Percentiles rank a stretch among this genome's conserved stretches.
phyloP scores from a whole-genome alignment of 345 rosid genomes.

The Pugionium dolabratum region DNA sequence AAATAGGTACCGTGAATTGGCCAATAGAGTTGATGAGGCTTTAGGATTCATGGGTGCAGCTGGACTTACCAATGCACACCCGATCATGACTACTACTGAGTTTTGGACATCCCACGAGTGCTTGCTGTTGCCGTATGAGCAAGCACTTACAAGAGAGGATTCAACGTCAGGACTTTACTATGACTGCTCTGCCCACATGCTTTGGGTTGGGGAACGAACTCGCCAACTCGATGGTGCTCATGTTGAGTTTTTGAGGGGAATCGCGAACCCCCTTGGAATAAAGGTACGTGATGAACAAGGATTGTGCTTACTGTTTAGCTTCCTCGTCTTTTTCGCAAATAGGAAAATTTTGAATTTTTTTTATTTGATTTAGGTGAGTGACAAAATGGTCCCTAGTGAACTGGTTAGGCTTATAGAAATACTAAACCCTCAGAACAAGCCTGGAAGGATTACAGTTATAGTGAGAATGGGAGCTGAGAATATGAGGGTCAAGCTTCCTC shows the following conservation, averaged over 20 bases:
- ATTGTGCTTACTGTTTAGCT: slow-evolving; percentile 2
- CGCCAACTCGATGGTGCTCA: slow-evolving; percentile 71
- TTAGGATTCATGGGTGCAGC: slow-evolving; percentile 74
- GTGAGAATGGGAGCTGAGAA: slow-evolving; percentile 73
- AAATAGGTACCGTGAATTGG: slow-evolving; percentile 58
- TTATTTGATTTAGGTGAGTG: slow-evolving; percentile 47
- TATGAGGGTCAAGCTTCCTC: slow-evolving; percentile 62
- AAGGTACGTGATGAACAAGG: slow-evolving; percentile 39
- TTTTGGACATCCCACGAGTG: slow-evolving; percentile 77
- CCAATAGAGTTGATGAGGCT: slow-evolving; percentile 68
- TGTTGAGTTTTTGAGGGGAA: slow-evolving; percentile 66
- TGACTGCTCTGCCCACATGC: slow-evolving; percentile 72
- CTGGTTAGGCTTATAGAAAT: slow-evolving; percentile 57
- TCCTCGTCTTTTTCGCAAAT: background rate
- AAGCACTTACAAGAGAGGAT: slow-evolving; percentile 71
- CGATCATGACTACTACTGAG: slow-evolving; percentile 59
- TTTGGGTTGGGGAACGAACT: slow-evolving; percentile 78
- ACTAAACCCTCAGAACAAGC: slow-evolving; percentile 61
- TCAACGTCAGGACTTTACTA: slow-evolving; percentile 66
- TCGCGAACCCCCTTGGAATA: slow-evolving; percentile 66
- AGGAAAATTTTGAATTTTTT: background rate
- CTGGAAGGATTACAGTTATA: slow-evolving; percentile 60
- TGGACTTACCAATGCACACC: slow-evolving; percentile 61
- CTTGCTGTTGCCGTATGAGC: slow-evolving; percentile 64
- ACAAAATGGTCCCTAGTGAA: slow-evolving; percentile 66